Base-by-base conservation (phyloP, 1,139 yeast genomes). In the Arxiozyma heterogenica region DNA sequence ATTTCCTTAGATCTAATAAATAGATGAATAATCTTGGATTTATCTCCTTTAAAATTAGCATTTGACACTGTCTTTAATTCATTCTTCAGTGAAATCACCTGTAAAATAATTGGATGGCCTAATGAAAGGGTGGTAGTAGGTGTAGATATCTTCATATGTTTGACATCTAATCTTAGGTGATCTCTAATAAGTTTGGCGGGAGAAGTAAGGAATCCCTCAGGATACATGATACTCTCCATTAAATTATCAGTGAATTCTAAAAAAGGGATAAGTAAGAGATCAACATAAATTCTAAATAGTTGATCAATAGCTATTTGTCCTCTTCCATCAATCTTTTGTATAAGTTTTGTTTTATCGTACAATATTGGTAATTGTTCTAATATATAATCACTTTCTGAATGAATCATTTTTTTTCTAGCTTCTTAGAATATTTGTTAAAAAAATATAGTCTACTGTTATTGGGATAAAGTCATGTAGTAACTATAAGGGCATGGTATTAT, bases 201-300 rank as follows among this genome's bases (percentile, higher is more conserved):
- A 4, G 56, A 49, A 48, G 41, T 49, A 38, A 48, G 41, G 50
- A 53, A 21, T 47, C 59, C 54, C 27, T 51, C 43, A 8, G 69
- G 67, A 49, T 63, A 63, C 64, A 63, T 63, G 44, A 64, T 56
- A 17, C 54, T 48, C 47, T 65, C 69, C 17, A 64, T 52, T 25
- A 64, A 46, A 8, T 54, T 53, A 42, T 65, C 68, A 8, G 58
- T 58, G 45, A 61, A 61, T 44, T 63, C 67, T 20, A 58, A 30
- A 15, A 58, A 47, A 4, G 66, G 62, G 23, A 48, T 54, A 27
- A 54, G 51, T 17, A 61, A 50, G 6, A 62, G 57, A 22, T 54
- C 20, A 3, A 54, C 51, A 9, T 58, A 43, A 20, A 58, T 54
- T n/a, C 56, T 51, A 38, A 59, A 54, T 18, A 59, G 53, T 20